A percentile compares a stretch with the other conserved stretches of the same genome.
Conservation (phyloP, 768 basidiomycete genomes). For the Rhizopogon vesiculosus region DNA sequence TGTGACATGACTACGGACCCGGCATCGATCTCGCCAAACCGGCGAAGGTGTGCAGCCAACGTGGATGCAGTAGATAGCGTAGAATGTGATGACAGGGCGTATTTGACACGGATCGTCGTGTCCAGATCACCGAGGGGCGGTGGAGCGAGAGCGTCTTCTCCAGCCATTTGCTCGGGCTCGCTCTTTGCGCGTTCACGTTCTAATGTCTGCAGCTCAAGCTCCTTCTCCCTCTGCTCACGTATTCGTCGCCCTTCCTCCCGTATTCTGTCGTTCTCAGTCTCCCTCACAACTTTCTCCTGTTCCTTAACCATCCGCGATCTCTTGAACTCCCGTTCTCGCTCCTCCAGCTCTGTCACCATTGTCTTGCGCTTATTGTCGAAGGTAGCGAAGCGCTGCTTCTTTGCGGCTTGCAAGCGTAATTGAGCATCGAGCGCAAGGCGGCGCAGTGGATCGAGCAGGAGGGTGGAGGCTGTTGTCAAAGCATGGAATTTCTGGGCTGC, state of each 20-base stretch:
- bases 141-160: slow-evolving; percentile 43
- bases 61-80: slow-evolving; percentile 15
- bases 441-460: slow-evolving; percentile 75
- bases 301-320: slow-evolving; percentile 61
- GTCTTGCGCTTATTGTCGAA: slow-evolving; percentile 72
- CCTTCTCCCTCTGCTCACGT: slow-evolving; percentile 62
- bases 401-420: slow-evolving; percentile 63
- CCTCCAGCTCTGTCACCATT: slow-evolving; percentile 75
- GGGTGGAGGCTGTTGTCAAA: slow-evolving; percentile 75
- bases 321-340: slow-evolving; percentile 72
- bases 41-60: slow-evolving; percentile 38
- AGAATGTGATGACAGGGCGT: slow-evolving; percentile 49
- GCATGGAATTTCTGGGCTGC: slow-evolving; percentile 79
- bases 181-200: slow-evolving; percentile 35
- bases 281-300: slow-evolving; percentile 47
- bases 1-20: slow-evolving; percentile 65
- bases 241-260: slow-evolving; percentile 70
- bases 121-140: slow-evolving; percentile 64
- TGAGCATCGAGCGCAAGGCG: slow-evolving; percentile 79
- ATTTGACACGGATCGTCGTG: slow-evolving; percentile 75
- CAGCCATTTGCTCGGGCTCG: slow-evolving; percentile 18
- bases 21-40: slow-evolving; percentile 61
- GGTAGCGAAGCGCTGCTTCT: slow-evolving; percentile 61
- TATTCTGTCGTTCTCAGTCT: slow-evolving; percentile 64
- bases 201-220: slow-evolving; percentile 23